Percentiles rank a stretch among this genome's conserved stretches.
phyloP scores from a whole-genome alignment of 2,329 filamentous ascomycete genomes.

The Penicillium nordicum region DNA sequence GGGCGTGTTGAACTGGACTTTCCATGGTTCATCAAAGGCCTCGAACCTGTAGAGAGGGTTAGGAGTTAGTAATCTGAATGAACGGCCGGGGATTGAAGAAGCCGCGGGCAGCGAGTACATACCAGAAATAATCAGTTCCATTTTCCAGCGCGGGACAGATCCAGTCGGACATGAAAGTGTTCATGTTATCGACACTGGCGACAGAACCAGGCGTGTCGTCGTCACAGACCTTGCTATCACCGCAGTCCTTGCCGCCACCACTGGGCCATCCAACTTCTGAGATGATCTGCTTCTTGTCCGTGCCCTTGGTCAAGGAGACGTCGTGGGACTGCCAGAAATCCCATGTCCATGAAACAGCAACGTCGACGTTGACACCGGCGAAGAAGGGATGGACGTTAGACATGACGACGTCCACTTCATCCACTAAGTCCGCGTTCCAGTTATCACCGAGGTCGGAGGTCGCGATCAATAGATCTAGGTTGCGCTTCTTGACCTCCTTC shows the following conservation, averaged over 20 bases:
- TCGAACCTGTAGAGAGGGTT: conserved; percentile 61
- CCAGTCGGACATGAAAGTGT: conserved; percentile 81
- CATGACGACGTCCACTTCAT: conserved; percentile 82
- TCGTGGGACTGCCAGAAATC: conserved; percentile 75
- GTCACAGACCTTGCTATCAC: conserved; percentile 55
- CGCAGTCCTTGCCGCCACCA: conserved; percentile 75
- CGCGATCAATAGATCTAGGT: conserved; percentile 71
- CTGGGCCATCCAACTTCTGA: conserved; percentile 91
- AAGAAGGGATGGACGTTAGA: conserved; percentile 97
- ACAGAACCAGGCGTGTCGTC: conserved; percentile 61
- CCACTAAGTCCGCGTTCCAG: conserved; percentile 69
- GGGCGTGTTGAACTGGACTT: conserved; percentile 66
- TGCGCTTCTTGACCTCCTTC: conserved; percentile 64
- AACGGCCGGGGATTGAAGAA: not conserved
- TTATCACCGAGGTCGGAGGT: conserved; percentile 87
- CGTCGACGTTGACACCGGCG: conserved; percentile 65
- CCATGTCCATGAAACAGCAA: conserved; percentile 76
- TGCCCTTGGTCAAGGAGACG: conserved; percentile 58
- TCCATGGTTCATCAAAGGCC: conserved; percentile 97
- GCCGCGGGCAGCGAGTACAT: conserved; percentile 26
- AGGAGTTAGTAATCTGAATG: conserved; percentile 16
- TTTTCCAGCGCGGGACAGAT: conserved; percentile 77
- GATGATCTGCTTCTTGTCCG: conserved; percentile 70
- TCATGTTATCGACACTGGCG: conserved; percentile 75
- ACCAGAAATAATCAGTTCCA: conserved; percentile 92